phyloP scores from a whole-genome alignment of 768 basidiomycete species.

The Serendipita sp. region DNA sequence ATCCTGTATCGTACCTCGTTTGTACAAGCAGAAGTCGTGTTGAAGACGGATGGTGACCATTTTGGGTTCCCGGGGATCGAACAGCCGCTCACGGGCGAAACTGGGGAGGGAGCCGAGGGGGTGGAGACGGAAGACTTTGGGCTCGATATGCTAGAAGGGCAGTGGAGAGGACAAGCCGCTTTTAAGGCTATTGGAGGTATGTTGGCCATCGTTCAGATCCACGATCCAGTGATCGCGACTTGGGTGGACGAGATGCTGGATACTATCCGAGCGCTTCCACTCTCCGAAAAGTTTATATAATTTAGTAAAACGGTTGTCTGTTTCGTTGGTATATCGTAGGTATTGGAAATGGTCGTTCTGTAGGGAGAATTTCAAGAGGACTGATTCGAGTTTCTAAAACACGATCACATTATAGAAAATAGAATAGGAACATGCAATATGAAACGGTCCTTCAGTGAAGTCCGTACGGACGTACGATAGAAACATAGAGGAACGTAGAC shows the following conservation, averaged over 20 bases:
- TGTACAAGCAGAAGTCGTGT: constrained; percentile 46
- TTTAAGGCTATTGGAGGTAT: constrained; percentile 4
- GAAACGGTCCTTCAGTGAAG: too few relatives aligned
- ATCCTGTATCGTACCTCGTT: constrained; percentile 71
- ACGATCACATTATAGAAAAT: too few relatives aligned
- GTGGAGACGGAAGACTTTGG: constrained; percentile 4
- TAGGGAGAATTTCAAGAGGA: too few relatives aligned
- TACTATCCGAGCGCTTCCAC: not conserved
- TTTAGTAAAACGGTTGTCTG: not conserved
- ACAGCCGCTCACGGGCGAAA: not conserved
- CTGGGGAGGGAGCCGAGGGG: not conserved
- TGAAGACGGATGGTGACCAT: constrained; percentile 63
- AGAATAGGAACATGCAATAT: too few relatives aligned
- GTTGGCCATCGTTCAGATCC: not conserved
- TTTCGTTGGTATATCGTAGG: too few relatives aligned
- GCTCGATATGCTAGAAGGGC: not conserved
- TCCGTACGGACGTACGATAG: too few relatives aligned
- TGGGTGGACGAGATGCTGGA: constrained; percentile 5
- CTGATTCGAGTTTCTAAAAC: too few relatives aligned
- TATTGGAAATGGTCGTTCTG: too few relatives aligned
- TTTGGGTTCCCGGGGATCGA: constrained; percentile 75
- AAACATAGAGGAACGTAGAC: too few relatives aligned
- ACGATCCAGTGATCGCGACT: not conserved
- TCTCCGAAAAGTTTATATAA: not conserved
- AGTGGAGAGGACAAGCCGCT: not conserved